A percentile compares a stretch with the other conserved stretches of the same genome.
Evolutionary conservation across 352 stramenopile species (phyloP).

Genomic region (Phytophthora capsici): DNA sequence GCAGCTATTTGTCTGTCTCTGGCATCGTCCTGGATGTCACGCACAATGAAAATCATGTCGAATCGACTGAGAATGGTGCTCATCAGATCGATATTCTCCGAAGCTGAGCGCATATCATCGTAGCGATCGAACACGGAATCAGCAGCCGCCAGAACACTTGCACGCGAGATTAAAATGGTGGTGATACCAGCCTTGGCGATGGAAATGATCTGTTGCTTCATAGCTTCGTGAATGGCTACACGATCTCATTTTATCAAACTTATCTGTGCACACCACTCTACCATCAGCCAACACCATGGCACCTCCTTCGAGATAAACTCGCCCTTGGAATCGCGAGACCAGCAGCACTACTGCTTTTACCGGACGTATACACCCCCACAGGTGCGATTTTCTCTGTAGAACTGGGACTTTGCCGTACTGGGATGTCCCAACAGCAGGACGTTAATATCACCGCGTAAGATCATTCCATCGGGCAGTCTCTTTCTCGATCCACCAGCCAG

Average conservation of each 20-base stretch:
- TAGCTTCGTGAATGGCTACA: conserved; percentile 99
- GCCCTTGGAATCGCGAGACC: conserved; percentile 94
- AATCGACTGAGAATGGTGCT: conserved; percentile 99
- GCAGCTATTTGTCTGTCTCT: conserved; percentile 96
- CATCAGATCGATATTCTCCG: conserved; percentile 99
- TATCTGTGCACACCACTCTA: conserved; percentile 98
- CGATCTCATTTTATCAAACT: conserved; percentile 98
- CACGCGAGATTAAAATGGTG: conserved; percentile 97
- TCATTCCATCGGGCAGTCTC: conserved; percentile 95
- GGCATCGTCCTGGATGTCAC: conserved; percentile 97
- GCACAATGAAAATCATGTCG: conserved; percentile 99
- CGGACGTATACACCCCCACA: conserved; percentile 98
- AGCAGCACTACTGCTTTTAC: conserved; percentile 97
- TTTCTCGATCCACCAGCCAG: conserved; percentile 96
- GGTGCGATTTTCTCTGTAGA: conserved; percentile 96
- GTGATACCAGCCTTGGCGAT: conserved; percentile 99
- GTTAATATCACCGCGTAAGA: conserved; percentile 98
- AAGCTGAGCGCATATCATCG: conserved; percentile 97
- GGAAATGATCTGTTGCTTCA: conserved; percentile 99
- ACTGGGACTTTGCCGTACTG: conserved; percentile 98
- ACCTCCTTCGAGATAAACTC: conserved; percentile 98
- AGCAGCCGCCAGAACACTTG: conserved; percentile 94
- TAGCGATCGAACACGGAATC: conserved; percentile 99
- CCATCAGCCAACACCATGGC: conserved; percentile 99
- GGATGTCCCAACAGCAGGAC: conserved; percentile 98